Conservation (phyloP, 495 filamentous ascomycete species). For the Penicillium crystallinum region DNA sequence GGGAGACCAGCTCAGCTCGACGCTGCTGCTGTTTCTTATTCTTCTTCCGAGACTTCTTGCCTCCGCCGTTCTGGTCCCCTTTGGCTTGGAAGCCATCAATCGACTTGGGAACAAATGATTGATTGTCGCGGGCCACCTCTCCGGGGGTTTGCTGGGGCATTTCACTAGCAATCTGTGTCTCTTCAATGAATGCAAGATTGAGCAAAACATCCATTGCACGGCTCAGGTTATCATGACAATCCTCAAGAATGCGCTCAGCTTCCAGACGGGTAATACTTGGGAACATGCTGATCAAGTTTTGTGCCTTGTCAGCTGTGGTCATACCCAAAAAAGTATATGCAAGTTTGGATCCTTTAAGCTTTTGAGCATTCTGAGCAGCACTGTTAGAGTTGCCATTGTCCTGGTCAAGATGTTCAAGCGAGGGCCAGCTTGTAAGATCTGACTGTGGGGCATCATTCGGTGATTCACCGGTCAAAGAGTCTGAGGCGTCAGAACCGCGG, state of each 20-base stretch:
- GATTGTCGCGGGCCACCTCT: slow-evolving; percentile 26
- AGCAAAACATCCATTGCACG: slow-evolving; percentile 76
- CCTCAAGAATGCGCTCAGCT: slow-evolving; percentile 59
- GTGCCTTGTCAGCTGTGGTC: slow-evolving; percentile 51
- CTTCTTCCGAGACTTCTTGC: slow-evolving; percentile 39
- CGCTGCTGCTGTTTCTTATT: slow-evolving; percentile 13
- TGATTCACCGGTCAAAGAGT: not conserved
- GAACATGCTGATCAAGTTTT: slow-evolving; percentile 62
- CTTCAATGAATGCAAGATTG: slow-evolving; percentile 65
- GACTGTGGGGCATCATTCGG: not conserved
- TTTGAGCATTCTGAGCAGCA: not conserved
- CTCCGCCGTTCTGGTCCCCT: slow-evolving; percentile 24
- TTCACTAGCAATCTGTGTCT: slow-evolving; percentile 27
- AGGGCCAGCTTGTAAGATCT: not conserved
- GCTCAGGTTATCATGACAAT: slow-evolving; percentile 56
- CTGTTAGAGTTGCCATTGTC: not conserved
- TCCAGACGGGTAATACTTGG: slow-evolving; percentile 57
- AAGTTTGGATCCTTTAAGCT: slow-evolving; percentile 6
- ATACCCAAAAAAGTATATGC: slow-evolving; percentile 44
- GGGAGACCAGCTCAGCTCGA: slow-evolving; percentile 2
- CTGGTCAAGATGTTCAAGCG: not conserved
- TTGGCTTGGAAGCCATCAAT: slow-evolving; percentile 70
- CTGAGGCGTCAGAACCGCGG: slow-evolving; percentile 15
- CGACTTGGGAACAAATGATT: slow-evolving; percentile 54
- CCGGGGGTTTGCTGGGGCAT: not conserved